Conservation (phyloP, 2,329 filamentous ascomycete species). For the Moelleriella libera region DNA sequence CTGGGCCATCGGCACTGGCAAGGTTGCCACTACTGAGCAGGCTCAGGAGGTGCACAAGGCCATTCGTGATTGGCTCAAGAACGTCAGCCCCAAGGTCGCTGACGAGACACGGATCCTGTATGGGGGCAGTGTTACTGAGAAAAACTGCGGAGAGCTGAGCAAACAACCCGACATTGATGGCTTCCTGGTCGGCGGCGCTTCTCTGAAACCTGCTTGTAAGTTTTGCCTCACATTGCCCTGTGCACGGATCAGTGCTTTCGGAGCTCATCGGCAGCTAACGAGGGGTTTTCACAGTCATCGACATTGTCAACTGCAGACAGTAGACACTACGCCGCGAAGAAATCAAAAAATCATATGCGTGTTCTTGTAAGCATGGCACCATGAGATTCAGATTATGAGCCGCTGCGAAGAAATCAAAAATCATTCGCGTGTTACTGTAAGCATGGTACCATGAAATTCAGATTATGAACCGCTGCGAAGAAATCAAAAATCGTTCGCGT, state of each 20-base stretch:
- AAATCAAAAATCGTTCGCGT: not conserved
- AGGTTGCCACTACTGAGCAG: slow-evolving; percentile 78
- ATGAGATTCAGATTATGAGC: not conserved
- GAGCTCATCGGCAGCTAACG: not conserved
- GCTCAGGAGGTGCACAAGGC: slow-evolving; percentile 88
- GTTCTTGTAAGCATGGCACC: not conserved
- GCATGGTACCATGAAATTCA: not conserved
- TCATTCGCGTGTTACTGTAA: not conserved
- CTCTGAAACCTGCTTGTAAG: slow-evolving; percentile 90
- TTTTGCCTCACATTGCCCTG: slow-evolving; percentile 8
- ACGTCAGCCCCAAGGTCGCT: slow-evolving; percentile 60
- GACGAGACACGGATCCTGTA: slow-evolving; percentile 91
- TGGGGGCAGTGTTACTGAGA: slow-evolving; percentile 91
- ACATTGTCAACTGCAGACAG: slow-evolving; percentile 43
- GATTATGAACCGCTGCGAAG: not conserved
- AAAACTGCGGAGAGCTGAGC: slow-evolving; percentile 90
- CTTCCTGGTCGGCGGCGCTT: slow-evolving; percentile 92
- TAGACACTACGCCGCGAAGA: slow-evolving; percentile 19
- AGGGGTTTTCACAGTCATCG: slow-evolving; percentile 27
- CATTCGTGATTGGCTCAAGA: slow-evolving; percentile 78
- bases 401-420: not conserved
- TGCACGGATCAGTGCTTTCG: not conserved
- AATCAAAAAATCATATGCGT: not conserved
- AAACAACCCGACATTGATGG: slow-evolving; percentile 94
- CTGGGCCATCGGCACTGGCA: slow-evolving; percentile 91